Evolutionary conservation across 768 basidiomycete genomes (phyloP), one percentile per base, ranked within the genome.

Genomic region (Tulasnella sp.): DNA sequence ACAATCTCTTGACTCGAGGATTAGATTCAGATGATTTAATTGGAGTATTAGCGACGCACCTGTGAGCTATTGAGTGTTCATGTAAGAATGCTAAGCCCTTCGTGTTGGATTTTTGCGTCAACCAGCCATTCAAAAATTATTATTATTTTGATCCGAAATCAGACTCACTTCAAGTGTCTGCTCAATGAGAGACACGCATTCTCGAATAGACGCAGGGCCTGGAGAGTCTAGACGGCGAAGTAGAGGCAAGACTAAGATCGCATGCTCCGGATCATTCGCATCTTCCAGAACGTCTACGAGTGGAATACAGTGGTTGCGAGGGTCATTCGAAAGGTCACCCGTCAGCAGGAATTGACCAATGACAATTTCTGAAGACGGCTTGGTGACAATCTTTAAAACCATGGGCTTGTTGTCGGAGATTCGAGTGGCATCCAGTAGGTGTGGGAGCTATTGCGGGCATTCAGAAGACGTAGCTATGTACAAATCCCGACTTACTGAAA

Each of bases 11-110:
- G n/a, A 29, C 19, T 4, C 17, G n/a, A 59, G 11, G 41, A 10
- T 24, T 24, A 3, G 19, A 9, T 24, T 3, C n/a, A 41, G 4
- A 4, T 2, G 17, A 41, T 19, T 9, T 11, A 2, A n/a, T 4
- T 32, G 19, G 17, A n/a, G 24, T 19, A 19, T 4, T n/a, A n/a
- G n/a, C n/a, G n/a, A 11, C 49, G 5, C 26, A 51, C 58, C 58
- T 26, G 41, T 59, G 58, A 5, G 58, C 58, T 8, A 60, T 27
- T 17, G 34, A 19, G 49, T 60, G 47, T 60, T 60, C 49, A 30
- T 60, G 58, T 30, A 60, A 15, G 48, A 60, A 60, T 15, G 23
- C 34, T 23, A 60, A 44, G 23, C 58, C 58, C 58, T 60, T n/a
- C n/a, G n/a, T n/a, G n/a, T n/a, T n/a, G n/a, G n/a, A n/a, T n/a